Evolutionary conservation across 306 rosid species (phyloP), one percentile per base, ranked within the genome.

Genomic region (Casuarina glauca): DNA sequence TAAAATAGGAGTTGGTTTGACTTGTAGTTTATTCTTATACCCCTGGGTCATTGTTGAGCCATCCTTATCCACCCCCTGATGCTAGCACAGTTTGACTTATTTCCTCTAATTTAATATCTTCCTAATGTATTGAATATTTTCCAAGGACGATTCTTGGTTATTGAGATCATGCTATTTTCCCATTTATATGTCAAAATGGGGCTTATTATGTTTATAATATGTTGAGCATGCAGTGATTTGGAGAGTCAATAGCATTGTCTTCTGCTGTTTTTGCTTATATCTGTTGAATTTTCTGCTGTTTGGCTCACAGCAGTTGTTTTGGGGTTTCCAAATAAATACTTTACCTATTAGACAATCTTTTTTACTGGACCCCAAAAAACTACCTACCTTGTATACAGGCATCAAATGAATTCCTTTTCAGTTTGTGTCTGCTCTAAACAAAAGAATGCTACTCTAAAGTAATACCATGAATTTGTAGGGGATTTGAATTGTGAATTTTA

Each of bases 81-180:
- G 50, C 63, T 60, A 57, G 36, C 44, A 62, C 51, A 69, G 45
- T 73, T 52, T 52, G 17, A 16, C 11, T 79, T 15, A 46, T 35
- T 78, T 38, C 64, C 71, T 71, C 26, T 71, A 26, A 38, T 64
- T 57, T 79, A 44, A 26, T 63, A 39, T 69, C 57, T 38, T 38
- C 13, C 3, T 5, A 5, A 48, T 41, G 26, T 6, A 64, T 15
- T 2, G 48, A 38, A 39, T 38, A 9, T 46, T 38, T 64, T 64
- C 70, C 70, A 64, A 64, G n/a, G 3, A 1, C 7, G 12, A 60
- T 10, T 60, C 32, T 64, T 64, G 7, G 36, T 67, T 67, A 42
- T 9, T 67, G 71, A 42, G 71, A n/a, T 62, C 62, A 19, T 55
- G 38, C 3, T 38, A 58, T 62, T 62, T 62, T 36, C 44, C 69